Evolutionary conservation across 495 filamentous ascomycete species (phyloP).

Genomic region (Mytilinidion resinicola): DNA sequence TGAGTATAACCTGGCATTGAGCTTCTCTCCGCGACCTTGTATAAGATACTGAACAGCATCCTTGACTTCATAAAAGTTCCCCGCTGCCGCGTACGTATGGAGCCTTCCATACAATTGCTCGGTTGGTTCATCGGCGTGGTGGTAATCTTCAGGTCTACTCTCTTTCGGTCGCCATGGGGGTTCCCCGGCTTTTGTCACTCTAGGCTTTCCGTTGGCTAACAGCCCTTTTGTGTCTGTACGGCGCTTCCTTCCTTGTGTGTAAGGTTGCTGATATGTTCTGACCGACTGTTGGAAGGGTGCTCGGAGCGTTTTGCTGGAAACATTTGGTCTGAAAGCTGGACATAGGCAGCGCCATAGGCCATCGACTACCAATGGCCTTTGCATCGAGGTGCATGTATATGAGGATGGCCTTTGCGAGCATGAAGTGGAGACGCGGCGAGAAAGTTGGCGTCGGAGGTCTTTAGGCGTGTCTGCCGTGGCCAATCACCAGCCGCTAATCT

Average conservation of each 20-base stretch:
- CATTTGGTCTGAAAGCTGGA: conserved; percentile 19
- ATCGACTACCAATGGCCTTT: conserved; percentile 29
- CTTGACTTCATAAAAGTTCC: conserved; percentile 29
- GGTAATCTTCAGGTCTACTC: not conserved
- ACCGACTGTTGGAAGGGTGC: not conserved
- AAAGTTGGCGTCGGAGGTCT: not conserved
- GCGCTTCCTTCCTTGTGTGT: no score
- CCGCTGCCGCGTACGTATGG: conserved; percentile 32
- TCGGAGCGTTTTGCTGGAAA: not conserved
- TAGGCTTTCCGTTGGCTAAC: no score
- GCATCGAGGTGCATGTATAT: not conserved
- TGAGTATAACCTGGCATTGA: conserved; percentile 63
- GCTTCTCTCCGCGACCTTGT: conserved; percentile 52
- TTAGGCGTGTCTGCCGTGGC: no score
- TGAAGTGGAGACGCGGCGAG: not conserved
- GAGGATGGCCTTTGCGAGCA: not conserved
- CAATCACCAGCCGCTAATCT: no score
- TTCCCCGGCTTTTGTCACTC: not conserved
- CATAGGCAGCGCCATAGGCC: conserved; percentile 38
- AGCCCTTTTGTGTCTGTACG: no score
- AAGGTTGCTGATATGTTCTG: not conserved
- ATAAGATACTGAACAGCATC: conserved; percentile 53
- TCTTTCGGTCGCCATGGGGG: not conserved
- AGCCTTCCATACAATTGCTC: conserved; percentile 44
- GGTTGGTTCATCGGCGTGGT: conserved; percentile 16